Evolutionary conservation across 2,329 filamentous ascomycete species (phyloP), one percentile per base, ranked within the genome.

Genomic region (Bimuria novae-zelandiae): DNA sequence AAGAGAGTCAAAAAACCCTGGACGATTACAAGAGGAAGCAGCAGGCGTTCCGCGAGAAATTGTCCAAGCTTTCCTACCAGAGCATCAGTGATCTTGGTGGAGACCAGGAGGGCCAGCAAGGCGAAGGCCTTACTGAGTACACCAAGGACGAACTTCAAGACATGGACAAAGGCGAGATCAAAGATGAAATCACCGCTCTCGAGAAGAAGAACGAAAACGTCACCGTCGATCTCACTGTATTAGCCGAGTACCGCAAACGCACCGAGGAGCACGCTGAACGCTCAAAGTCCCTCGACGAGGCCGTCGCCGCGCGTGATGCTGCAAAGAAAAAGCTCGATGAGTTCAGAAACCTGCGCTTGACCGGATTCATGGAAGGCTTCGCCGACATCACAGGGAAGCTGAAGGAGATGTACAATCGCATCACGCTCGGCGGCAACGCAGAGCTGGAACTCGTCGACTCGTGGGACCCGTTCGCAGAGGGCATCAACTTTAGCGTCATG

Each of bases 331-430:
- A 92, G 7, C 92, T 92, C 64, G 93, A 97, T 67, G 92, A 97
- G 61, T 85, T 99, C 47, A 89, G 94, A 11, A 89, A 91, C 12
- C 81, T 96, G 44, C 90, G 94, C 25, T 81, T 97, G 7, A 93
- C 97, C 65, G 93, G 94, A 30, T 99, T 99, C 82, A 97, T 97
- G 92, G 91, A 95, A 71, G 94, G 95, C 33, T 97, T 99, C 79
- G 89, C 88, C 67, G 89, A 86, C 57, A 99, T 99, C 74, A 97
- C 93, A 1, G 81, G 97, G 21, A 89, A 93, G 0, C 82, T 99
- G 40, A 99, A 99, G 79, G 94, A 99, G 71, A 99, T 99, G 94
- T 99, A 99, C 77, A 94, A 99, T 73, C 97, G 99, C 92, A 99
- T 99, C 73, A 99, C 94, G 19, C 97, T 99, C 92, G 94, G 94